Conservation (phyloP, 164 flowering plant genomes). For the Tetracentron sinense region DNA sequence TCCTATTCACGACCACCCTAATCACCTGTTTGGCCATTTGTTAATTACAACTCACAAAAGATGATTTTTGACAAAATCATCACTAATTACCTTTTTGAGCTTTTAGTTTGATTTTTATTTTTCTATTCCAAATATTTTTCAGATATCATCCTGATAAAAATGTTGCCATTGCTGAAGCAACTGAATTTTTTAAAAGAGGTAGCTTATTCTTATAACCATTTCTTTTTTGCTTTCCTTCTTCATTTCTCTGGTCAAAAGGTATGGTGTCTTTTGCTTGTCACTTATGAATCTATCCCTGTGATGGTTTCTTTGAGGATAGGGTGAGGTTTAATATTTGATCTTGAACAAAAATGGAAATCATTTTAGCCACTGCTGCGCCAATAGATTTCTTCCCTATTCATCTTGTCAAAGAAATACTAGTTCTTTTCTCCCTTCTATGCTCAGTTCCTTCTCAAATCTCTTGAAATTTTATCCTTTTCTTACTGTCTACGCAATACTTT, state of each 20-base stretch:
- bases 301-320: background rate
- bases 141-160: constrained; percentile 24
- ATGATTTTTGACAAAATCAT: background rate
- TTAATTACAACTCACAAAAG: background rate
- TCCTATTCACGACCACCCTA: background rate
- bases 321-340: background rate
- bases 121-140: background rate
- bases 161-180: constrained; percentile 18
- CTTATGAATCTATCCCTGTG: background rate
- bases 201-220: constrained; percentile 21
- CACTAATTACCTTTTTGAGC: background rate
- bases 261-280: background rate
- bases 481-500: too few species aligned
- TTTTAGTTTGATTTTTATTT: constrained; percentile 1
- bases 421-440: too few species aligned
- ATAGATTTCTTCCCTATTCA: background rate
- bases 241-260: background rate
- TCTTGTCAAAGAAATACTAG: background rate
- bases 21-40: background rate
- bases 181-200: constrained; percentile 21
- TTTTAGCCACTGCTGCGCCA: background rate
- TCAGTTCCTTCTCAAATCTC: background rate
- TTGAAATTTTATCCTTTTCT: background rate
- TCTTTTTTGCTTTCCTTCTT: background rate
- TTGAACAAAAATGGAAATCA: background rate